Percentiles rank a stretch among this genome's conserved stretches.
These are phyloP conservation scores for Suhomyces prunicola DNA, from an alignment of 805 yeast species.

Conservation along the genomic window DNA sequence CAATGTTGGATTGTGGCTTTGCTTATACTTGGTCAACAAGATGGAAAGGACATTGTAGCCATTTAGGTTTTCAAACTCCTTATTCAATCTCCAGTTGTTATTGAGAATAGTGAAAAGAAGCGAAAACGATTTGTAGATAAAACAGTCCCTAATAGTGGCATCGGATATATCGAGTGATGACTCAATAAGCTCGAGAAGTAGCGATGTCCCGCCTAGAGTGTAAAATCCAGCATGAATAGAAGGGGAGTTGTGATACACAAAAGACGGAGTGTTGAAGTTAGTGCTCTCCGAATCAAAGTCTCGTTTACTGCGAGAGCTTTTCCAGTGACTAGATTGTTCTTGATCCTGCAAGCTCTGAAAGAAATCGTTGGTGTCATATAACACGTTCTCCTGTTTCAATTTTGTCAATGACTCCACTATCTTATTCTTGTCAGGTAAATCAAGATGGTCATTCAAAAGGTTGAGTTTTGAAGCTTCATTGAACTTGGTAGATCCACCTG, in stretches of 20 bases:
- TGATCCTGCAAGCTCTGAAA: slow-evolving; percentile 8
- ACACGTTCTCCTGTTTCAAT: slow-evolving; percentile 16
- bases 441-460: neutral
- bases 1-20: slow-evolving; percentile 14
- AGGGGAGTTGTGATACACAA: slow-evolving; percentile 20
- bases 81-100: slow-evolving; percentile 48
- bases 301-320: neutral
- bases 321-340: neutral
- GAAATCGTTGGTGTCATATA: slow-evolving; percentile 15
- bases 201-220: slow-evolving; percentile 51
- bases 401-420: slow-evolving; percentile 15
- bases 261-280: slow-evolving; percentile 1
- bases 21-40: slow-evolving; percentile 47
- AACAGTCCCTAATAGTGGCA: slow-evolving; percentile 13
- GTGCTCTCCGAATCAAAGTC: neutral
- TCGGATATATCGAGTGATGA: slow-evolving; percentile 27
- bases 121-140: slow-evolving; percentile 33
- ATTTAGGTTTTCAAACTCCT: slow-evolving; percentile 56
- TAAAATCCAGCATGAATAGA: slow-evolving; percentile 34
- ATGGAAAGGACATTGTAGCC: slow-evolving; percentile 62
- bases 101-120: slow-evolving; percentile 43
- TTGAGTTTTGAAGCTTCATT: neutral
- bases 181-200: slow-evolving; percentile 47
- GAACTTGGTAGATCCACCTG: neutral
- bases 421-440: slow-evolving; percentile 11